Percentiles rank a stretch among this genome's conserved stretches.
These are phyloP conservation scores for Fusarium sp. DNA, from an alignment of 2,329 filamentous ascomycete genomes.

Conservation along the genomic window DNA sequence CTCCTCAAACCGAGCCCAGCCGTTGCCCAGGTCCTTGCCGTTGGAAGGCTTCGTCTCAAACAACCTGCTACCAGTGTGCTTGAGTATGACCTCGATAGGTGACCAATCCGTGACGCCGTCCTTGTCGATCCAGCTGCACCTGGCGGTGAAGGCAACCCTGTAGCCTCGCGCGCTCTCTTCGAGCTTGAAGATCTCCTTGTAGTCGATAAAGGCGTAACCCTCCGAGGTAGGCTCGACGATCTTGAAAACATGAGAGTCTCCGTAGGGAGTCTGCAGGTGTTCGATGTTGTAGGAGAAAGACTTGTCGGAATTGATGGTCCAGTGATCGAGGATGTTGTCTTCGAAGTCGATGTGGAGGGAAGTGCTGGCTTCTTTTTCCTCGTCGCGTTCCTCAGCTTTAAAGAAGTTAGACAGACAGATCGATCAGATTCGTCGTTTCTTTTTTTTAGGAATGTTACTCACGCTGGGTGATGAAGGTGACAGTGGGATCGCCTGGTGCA, in stretches of 20 bases:
- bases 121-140: neutral
- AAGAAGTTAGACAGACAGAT: neutral
- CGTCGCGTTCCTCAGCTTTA: neutral
- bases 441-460: neutral
- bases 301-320: neutral
- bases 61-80: neutral
- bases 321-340: neutral
- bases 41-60: neutral
- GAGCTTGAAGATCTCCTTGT: neutral
- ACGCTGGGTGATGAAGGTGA: neutral
- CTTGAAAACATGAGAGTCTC: neutral
- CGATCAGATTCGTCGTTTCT: neutral
- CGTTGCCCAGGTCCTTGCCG: neutral
- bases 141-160: neutral
- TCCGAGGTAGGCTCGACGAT: neutral
- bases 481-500: neutral
- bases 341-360: neutral
- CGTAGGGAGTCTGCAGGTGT: neutral
- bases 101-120: neutral
- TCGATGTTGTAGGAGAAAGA: neutral
- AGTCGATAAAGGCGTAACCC: neutral
- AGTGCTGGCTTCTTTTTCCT: neutral
- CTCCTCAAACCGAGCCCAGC: neutral
- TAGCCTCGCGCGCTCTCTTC: neutral
- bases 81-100: neutral